Percentiles rank a stretch among this genome's conserved stretches.
Conservation (phyloP, 345 rosid species). For the Syzygium oleosum region DNA sequence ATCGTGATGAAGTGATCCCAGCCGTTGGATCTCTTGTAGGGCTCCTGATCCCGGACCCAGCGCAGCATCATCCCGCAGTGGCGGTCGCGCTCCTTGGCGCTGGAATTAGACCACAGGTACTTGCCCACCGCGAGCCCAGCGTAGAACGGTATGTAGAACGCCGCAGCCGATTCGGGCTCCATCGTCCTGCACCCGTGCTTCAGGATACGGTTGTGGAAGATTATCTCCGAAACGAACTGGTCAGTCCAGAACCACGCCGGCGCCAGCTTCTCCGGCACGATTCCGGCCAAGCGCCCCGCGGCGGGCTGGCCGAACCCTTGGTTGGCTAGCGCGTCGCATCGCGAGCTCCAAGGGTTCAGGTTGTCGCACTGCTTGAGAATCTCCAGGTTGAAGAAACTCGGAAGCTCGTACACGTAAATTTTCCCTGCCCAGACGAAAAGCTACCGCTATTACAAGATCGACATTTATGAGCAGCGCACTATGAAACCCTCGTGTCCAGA, state of each 20-base stretch:
- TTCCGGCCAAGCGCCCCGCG: conserved; percentile 22
- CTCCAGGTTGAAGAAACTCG: conserved; percentile 59
- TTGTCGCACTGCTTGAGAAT: conserved; percentile 54
- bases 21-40: conserved; percentile 60
- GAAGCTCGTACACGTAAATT: conserved; percentile 74
- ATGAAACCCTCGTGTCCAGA: not conserved
- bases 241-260: conserved; percentile 95
- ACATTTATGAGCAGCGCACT: not conserved
- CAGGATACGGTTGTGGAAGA: conserved; percentile 68
- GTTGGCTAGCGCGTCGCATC: conserved; percentile 64
- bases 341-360: conserved; percentile 84
- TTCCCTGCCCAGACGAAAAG: not conserved
- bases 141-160: conserved; percentile 86
- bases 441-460: not conserved
- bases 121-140: conserved; percentile 93
- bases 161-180: conserved; percentile 64
- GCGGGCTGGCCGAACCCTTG: conserved; percentile 67
- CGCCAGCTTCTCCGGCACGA: conserved; percentile 51
- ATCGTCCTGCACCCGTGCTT: conserved; percentile 66
- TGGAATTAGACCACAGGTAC: conserved; percentile 51
- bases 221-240: conserved; percentile 75
- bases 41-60: conserved; percentile 64
- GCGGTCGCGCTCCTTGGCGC: conserved; percentile 59
- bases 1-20: conserved; percentile 93
- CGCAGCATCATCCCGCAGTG: conserved; percentile 57